Percentiles rank a stretch among this genome's conserved stretches.
Evolutionary conservation across 495 filamentous ascomycete species (phyloP).

Genomic region (Hypoxylon trugodes): DNA sequence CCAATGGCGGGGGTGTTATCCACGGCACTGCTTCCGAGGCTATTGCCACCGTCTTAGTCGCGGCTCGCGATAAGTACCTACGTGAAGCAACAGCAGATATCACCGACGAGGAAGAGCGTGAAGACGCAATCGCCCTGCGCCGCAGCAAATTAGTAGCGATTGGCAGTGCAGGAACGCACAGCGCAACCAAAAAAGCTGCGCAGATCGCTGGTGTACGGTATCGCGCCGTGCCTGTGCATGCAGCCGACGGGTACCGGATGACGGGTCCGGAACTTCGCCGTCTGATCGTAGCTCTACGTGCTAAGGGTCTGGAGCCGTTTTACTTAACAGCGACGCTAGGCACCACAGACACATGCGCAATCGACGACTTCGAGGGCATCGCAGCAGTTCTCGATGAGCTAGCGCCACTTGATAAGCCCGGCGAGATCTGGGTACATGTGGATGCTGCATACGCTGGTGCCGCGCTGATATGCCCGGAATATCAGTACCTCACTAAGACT

Average conservation of each 20-base stretch:
- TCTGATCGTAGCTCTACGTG: conserved; percentile 66
- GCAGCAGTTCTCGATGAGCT: conserved; percentile 68
- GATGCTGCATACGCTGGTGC: conserved; percentile 95
- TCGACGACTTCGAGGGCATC: conserved; percentile 82
- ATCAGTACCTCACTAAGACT: conserved; percentile 70
- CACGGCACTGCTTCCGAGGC: conserved; percentile 94
- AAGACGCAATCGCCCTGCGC: conserved; percentile 71
- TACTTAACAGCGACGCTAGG: conserved; percentile 87
- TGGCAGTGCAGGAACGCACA: conserved; percentile 81
- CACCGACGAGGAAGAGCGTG: conserved; percentile 63
- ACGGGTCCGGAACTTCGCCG: conserved; percentile 68
- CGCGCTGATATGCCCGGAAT: conserved; percentile 81
- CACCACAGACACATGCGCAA: conserved; percentile 86
- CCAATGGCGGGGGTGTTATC: conserved; percentile 86
- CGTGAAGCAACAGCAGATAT: conserved; percentile 62
- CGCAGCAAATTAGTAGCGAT: conserved; percentile 81
- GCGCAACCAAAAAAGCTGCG: conserved; percentile 85
- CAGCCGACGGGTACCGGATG: conserved; percentile 73
- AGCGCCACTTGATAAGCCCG: conserved; percentile 49
- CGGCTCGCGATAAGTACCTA: conserved; percentile 84
- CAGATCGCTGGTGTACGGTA: conserved; percentile 85
- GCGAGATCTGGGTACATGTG: conserved; percentile 85
- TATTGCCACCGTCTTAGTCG: conserved; percentile 85
- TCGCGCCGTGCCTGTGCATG: conserved; percentile 67
- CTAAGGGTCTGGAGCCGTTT: conserved; percentile 79